Evolutionary conservation across 306 rosid genomes (phyloP).

Genomic region (Glycine tomentella): DNA sequence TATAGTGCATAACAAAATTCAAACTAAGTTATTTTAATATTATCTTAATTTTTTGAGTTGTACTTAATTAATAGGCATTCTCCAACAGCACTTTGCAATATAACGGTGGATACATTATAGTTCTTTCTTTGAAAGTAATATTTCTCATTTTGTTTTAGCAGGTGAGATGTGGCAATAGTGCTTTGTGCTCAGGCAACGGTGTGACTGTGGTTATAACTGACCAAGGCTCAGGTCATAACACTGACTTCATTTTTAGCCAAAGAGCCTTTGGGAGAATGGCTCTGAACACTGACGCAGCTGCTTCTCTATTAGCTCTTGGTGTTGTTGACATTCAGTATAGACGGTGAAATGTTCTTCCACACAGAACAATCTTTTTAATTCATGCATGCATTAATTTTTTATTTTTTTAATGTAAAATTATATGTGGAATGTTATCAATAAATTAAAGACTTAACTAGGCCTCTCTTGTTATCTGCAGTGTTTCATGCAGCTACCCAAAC

Average conservation of each 20-base stretch:
- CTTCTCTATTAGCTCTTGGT: conserved; percentile 66
- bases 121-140: conserved; percentile 20
- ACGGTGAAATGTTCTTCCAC: conserved; percentile 57
- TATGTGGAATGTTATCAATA: background rate
- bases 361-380: conserved; percentile 14
- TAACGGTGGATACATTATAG: background rate
- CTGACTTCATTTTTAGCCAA: conserved; percentile 81
- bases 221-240: conserved; percentile 68
- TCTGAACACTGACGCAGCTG: conserved; percentile 62
- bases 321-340: conserved; percentile 73
- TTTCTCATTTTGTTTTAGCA: conserved; percentile 32
- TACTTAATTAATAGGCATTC: background rate
- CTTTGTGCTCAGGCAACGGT: conserved; percentile 74
- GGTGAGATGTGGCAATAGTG: conserved; percentile 79
- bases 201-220: conserved; percentile 79
- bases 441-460: conserved; percentile 33
- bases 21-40: background rate
- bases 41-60: background rate
- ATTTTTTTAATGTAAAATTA: background rate
- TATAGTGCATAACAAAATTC: background rate
- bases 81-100: conserved; percentile 6
- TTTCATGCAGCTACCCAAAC: conserved; percentile 85
- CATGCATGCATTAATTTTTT: conserved; percentile 15
- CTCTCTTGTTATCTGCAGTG: conserved; percentile 57
- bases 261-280: conserved; percentile 80